Conservation (phyloP, 129 eudicot species). For the Flaveria brownii region DNA sequence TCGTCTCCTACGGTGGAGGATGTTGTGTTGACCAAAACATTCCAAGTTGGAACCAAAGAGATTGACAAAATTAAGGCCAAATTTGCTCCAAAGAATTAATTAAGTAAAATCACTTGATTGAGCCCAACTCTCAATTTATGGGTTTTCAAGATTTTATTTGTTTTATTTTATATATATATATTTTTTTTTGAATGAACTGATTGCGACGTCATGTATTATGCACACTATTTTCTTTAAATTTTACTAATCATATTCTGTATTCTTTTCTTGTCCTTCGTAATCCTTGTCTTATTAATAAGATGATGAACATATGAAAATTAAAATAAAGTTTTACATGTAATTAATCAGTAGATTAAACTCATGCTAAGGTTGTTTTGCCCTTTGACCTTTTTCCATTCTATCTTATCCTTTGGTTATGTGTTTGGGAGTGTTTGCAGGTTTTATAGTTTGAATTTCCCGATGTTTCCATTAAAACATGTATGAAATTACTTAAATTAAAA, state of each 20-base stretch:
- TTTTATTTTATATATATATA: background rate
- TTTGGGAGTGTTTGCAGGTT: no score
- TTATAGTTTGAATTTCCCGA: no score
- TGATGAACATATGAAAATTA: background rate
- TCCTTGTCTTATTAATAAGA: background rate
- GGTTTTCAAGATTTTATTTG: background rate
- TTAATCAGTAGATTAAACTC: no score
- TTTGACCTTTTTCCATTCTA: no score
- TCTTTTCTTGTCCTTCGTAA: background rate
- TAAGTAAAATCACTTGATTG: background rate
- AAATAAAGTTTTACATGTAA: background rate
- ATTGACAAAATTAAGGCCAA: slow-evolving; percentile 11
- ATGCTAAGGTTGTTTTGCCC: no score
- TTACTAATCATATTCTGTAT: background rate
- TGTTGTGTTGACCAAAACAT: slow-evolving; percentile 2
- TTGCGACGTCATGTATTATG: background rate
- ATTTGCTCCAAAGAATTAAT: background rate
- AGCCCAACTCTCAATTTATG: background rate
- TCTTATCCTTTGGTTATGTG: no score
- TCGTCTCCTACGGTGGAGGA: slow-evolving; percentile 3
- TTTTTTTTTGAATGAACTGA: background rate
- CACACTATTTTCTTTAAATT: background rate
- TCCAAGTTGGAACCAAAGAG: slow-evolving; percentile 12
- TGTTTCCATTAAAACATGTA: no score
- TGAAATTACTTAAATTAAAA: no score